Conservation (phyloP, 1,139 yeast species). For the Geotrichum reessii region DNA sequence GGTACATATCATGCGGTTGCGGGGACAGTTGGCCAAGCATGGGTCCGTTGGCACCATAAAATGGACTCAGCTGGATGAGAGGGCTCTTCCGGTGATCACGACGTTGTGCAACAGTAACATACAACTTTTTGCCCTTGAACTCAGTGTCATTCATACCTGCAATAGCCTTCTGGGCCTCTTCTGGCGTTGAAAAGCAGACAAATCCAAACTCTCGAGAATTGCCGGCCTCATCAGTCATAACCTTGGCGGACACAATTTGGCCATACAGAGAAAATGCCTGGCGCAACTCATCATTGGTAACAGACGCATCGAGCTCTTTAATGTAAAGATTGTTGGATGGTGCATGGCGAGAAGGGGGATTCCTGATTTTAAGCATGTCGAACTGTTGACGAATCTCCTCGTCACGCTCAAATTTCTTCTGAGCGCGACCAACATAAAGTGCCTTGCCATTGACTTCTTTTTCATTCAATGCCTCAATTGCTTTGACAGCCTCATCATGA, state of each 20-base stretch:
- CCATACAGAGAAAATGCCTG: conserved; percentile 86
- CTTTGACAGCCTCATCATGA: conserved; percentile 75
- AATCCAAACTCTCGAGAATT: conserved; percentile 92
- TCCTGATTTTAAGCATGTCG: conserved; percentile 20
- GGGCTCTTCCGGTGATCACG: conserved; percentile 64
- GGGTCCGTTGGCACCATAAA: conserved; percentile 11
- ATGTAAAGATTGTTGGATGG: conserved; percentile 70
- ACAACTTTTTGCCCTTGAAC: conserved; percentile 80
- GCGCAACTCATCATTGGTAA: conserved; percentile 75
- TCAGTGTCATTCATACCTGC: conserved; percentile 87
- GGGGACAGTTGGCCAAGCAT: conserved; percentile 2
- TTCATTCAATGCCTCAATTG: conserved; percentile 77
- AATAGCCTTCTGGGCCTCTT: conserved; percentile 89
- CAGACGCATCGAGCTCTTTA: conserved; percentile 77
- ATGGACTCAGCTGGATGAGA: neutral
- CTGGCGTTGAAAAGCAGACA: conserved; percentile 86
- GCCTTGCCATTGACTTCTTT: conserved; percentile 67
- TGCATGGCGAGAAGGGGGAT: conserved; percentile 5
- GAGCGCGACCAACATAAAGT: conserved; percentile 86
- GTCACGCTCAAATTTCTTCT: conserved; percentile 83
- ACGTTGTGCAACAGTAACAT: conserved; percentile 85
- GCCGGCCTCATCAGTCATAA: conserved; percentile 83
- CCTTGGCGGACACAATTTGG: conserved; percentile 80
- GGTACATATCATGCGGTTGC: neutral
- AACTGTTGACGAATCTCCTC: conserved; percentile 83